Evolutionary conservation across 257 asterid species (phyloP).

Genomic region (Ocimum tenuiflorum): DNA sequence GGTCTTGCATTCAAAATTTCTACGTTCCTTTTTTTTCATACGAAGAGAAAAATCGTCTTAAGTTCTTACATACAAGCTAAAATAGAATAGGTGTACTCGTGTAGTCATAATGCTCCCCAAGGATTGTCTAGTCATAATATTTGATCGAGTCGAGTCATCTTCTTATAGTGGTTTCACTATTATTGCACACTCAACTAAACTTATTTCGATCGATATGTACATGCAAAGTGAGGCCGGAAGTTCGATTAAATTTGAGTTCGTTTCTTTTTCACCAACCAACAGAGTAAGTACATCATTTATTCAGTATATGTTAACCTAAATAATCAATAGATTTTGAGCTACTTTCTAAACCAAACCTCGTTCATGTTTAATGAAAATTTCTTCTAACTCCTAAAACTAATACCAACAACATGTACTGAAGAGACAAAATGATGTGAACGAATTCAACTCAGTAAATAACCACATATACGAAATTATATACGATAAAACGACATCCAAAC

Average conservation of each 20-base stretch:
- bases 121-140: not conserved
- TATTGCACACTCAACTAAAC: not conserved
- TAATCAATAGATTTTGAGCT: not conserved
- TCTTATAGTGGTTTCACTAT: not conserved
- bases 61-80: too few species aligned
- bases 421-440: too few species aligned
- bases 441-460: not conserved
- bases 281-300: not conserved
- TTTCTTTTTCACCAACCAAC: too few species aligned
- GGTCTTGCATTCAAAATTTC: not conserved
- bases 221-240: too few species aligned
- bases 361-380: not conserved
- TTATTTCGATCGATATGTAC: too few species aligned
- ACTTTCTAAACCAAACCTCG: not conserved
- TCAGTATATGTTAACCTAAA: not conserved
- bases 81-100: too few species aligned
- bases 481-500: not conserved
- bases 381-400: not conserved
- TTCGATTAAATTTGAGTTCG: too few species aligned
- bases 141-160: not conserved
- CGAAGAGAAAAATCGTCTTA: too few species aligned
- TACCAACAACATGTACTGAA: not conserved
- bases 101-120: not conserved
- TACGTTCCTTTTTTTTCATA: not conserved
- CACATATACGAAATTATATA: not conserved